phyloP scores from a whole-genome alignment of 2,329 filamentous ascomycete species.

The Phialophora expanda region DNA sequence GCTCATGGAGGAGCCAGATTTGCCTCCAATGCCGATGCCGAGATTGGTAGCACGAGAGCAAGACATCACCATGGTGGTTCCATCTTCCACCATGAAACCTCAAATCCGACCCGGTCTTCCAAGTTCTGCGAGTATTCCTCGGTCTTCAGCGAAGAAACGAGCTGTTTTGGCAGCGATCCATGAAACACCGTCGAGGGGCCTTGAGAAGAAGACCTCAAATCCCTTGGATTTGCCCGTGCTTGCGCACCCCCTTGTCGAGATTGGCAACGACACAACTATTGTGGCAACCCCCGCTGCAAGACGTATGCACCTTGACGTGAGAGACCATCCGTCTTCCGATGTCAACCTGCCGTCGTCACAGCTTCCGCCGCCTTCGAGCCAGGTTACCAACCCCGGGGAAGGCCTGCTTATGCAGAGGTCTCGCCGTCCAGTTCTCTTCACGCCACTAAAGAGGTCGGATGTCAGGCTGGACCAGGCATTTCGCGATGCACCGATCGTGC shows the following conservation, averaged over 20 bases:
- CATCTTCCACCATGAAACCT: constrained; percentile 43
- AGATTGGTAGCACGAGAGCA: constrained; percentile 20
- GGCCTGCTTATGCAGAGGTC: constrained; percentile 35
- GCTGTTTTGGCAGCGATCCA: constrained; percentile 42
- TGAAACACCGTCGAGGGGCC: constrained; percentile 50
- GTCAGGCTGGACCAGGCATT: constrained; percentile 35
- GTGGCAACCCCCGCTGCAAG: constrained; percentile 27
- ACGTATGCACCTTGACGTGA: constrained; percentile 13
- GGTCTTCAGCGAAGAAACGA: constrained; percentile 34
- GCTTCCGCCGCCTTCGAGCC: constrained; percentile 13
- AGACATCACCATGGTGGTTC: constrained; percentile 28
- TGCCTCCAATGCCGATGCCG: constrained; percentile 29
- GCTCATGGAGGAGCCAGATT: constrained; percentile 27
- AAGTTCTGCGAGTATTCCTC: constrained; percentile 16
- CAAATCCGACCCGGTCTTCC: constrained; percentile 30
- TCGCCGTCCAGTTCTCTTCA: constrained; percentile 35
- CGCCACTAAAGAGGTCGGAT: constrained; percentile 35
- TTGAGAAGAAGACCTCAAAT: constrained; percentile 39
- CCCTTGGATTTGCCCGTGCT: constrained; percentile 26
- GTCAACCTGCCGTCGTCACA: constrained; percentile 40
- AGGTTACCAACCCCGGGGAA: constrained; percentile 1
- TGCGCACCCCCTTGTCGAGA: background rate
- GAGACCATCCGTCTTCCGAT: constrained; percentile 38
- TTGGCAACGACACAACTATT: constrained; percentile 10
- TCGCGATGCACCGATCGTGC: constrained; percentile 43